Evolutionary conservation across 768 basidiomycete species (phyloP), one percentile per base, ranked within the genome.

Genomic region (Boletus sensibilis): DNA sequence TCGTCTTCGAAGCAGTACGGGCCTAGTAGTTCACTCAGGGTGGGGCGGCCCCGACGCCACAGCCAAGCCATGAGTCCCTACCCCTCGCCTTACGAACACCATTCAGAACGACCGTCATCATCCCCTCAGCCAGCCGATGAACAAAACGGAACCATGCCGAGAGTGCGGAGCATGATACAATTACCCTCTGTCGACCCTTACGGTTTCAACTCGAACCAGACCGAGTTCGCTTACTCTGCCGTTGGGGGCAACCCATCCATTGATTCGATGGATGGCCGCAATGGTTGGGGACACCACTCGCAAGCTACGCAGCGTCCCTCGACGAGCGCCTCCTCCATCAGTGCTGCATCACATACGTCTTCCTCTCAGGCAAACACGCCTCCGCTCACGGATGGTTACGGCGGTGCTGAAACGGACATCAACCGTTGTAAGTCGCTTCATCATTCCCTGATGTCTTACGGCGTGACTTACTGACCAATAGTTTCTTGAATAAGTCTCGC

Each of bases 21-120:
- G 39, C 70, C 78, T 3, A 76, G 72, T 7, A 76, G 74, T 23
- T 82, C 86, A 16, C 72, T 90, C 51, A 85, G 87, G 69, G 81
- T 92, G 35, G 83, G 89, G 27, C 81, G 91, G 31, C 80, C 81
- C 43, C 81, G 91, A 42, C 82, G 91, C 55, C 91, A 92, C 71
- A 90, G 87, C 68, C 91, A 93, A 70, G 91, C 90, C 1, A 86
- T 93, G 79, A 88, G 85, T 64, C 91, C 91, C 13, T 93, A 93
- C 72, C 91, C 91, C 18, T 87, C 84, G 58, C 89, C 90, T 43
- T 93, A 92, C 71, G 86, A 85, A 56, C 82, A 86, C 52, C 76
- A 80, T 43, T 82, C 83, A 49, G 83, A 85, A 59, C 82, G 88
- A 39, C 86, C 85, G 1, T 88, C 86, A 52, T 84, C 86, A 25